Conservation (phyloP, 345 rosid species). For the Pseudoturritis turrita region DNA sequence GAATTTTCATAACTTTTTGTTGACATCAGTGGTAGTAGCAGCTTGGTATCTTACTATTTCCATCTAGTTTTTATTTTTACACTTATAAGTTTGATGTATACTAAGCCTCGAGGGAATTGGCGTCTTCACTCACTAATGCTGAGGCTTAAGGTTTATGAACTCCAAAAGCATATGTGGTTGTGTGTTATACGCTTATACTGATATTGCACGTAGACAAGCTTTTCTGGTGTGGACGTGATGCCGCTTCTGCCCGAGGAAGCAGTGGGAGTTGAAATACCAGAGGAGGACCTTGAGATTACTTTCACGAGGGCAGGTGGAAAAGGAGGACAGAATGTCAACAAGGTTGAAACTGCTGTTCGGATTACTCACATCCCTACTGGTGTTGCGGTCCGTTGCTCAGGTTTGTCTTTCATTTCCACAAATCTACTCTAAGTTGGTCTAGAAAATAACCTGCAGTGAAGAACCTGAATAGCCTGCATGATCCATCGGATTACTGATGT, state of each 20-base stretch:
- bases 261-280: constrained; percentile 62
- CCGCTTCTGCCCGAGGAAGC: constrained; percentile 93
- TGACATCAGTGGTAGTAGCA: not conserved
- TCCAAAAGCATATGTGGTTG: not conserved
- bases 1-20: not conserved
- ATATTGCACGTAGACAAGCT: constrained; percentile 62
- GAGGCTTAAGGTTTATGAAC: not conserved
- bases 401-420: constrained; percentile 31
- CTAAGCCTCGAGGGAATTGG: not conserved
- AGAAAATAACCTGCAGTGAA: not conserved
- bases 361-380: constrained; percentile 89
- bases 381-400: constrained; percentile 85
- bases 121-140: not conserved
- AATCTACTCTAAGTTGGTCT: not conserved
- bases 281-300: constrained; percentile 80
- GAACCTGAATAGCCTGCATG: not conserved
- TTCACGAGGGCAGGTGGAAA: constrained; percentile 95
- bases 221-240: constrained; percentile 90
- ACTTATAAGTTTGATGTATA: not conserved
- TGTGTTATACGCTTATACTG: constrained; percentile 10
- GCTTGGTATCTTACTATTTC: not conserved
- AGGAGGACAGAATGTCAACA: constrained; percentile 98
- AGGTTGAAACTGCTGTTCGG: constrained; percentile 91
- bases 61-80: not conserved
- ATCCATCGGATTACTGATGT: not conserved